Evolutionary conservation across 805 yeast genomes (phyloP), one percentile per base, ranked within the genome.

Genomic region (Kodamaea restingae): DNA sequence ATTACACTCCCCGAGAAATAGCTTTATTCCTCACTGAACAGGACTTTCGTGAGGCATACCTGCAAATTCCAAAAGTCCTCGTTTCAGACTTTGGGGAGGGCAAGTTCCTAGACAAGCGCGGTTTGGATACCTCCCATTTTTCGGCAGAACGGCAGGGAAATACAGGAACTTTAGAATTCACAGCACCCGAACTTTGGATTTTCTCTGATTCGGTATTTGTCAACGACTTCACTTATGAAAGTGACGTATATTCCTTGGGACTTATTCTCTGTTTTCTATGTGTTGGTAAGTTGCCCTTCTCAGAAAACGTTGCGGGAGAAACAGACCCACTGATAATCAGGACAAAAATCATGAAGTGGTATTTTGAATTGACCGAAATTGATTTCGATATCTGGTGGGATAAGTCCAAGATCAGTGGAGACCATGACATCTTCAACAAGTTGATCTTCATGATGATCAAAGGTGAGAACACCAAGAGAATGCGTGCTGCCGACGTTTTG

Each of bases 51-150:
- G 42, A 41, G 9, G 44, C 38, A 5, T 42, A 58, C 1, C 40
- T 48, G 4, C 43, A 45, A 18, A 65, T 81, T 9, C 95, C 95
- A 0, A 74, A 71, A n/a, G 76, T 86, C 2, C 67, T 87, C 10
- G 90, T 88, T 9, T 81, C 95, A 32, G 96, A 88, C 61, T 84
- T 88, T 57, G 96, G 96, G 3, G 96, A 88, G 57, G 85, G 93
- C 5, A 85, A 84, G 47, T 67, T 84, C 46, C 81, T 81, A 39
- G 88, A 91, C 10, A 78, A 64, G 43, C 60, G 56, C 15, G 40
- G 47, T 21, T 38, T 48, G 14, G 69, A 71, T 7, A 30, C 21
- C 5, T 9, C 32, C 9, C 32, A 30, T 15, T 18, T 30, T 15
- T 20, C 15, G 12, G 17, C 10, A 14, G 31, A 27, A 15, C 80